Percentiles rank a stretch among this genome's conserved stretches.
phyloP scores from a whole-genome alignment of 805 yeast species.

The Metschnikowia baotianmanensis region DNA sequence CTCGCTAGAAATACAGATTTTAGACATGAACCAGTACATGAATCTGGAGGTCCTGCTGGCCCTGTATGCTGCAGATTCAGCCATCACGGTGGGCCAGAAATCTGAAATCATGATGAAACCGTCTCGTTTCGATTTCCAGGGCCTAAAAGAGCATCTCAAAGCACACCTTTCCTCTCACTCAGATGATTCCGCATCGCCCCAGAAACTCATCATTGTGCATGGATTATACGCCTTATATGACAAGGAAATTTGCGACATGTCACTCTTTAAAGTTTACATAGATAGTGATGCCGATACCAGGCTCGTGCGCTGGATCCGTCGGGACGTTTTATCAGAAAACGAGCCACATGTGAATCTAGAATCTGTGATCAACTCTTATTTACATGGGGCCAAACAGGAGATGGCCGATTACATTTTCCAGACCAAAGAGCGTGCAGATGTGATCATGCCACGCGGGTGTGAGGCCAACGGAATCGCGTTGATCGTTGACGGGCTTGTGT shows the following conservation, averaged over 20 bases:
- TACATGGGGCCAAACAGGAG: constrained; percentile 59
- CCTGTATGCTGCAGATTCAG: constrained; percentile 24
- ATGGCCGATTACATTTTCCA: constrained; percentile 62
- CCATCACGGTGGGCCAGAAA: constrained; percentile 27
- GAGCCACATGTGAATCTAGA: constrained; percentile 25
- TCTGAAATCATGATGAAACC: constrained; percentile 33
- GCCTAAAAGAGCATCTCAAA: constrained; percentile 24
- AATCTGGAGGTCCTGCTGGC: no score
- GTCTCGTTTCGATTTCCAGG: constrained; percentile 39
- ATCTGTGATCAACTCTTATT: constrained; percentile 44
- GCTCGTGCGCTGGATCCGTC: constrained; percentile 70
- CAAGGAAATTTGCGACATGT: constrained; percentile 48
- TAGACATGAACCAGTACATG: constrained; percentile 47
- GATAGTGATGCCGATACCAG: constrained; percentile 86
- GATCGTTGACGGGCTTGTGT: constrained; percentile 62
- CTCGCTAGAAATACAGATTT: constrained; percentile 23
- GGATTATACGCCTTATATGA: constrained; percentile 83
- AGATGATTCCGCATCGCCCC: constrained; percentile 22
- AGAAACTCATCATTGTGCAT: constrained; percentile 48
- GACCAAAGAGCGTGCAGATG: constrained; percentile 74
- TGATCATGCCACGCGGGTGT: constrained; percentile 69
- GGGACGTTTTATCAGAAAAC: constrained; percentile 28
- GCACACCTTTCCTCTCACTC: constrained; percentile 12
- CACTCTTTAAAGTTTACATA: constrained; percentile 68
- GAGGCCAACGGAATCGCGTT: constrained; percentile 56